Evolutionary conservation across 805 yeast genomes (phyloP).

Genomic region (Candida peoriensis): DNA sequence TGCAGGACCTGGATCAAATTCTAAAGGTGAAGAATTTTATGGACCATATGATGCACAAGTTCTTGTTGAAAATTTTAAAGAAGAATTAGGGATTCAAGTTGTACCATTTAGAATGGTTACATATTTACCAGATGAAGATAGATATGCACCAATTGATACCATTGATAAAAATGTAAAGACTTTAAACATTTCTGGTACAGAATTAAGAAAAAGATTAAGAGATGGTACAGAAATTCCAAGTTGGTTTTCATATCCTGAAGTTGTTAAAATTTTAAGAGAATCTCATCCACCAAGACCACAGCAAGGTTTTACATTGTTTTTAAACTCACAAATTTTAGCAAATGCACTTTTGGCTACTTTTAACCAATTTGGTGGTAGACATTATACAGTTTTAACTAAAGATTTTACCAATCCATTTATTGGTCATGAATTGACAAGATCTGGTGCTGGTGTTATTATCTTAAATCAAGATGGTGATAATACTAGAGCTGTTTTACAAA

Average conservation of each 20-base stretch:
- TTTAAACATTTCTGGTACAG: conserved; percentile 91
- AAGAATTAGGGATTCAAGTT: conserved; percentile 81
- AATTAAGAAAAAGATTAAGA: conserved; percentile 80
- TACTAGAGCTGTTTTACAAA: conserved; percentile 7
- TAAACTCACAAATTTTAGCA: conserved; percentile 61
- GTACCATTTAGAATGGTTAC: conserved; percentile 98
- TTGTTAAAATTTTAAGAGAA: conserved; percentile 84
- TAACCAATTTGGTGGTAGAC: conserved; percentile 81
- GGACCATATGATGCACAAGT: conserved; percentile 98
- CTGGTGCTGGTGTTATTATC: conserved; percentile 90
- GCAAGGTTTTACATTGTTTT: conserved; percentile 82
- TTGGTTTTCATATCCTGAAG: conserved; percentile 98
- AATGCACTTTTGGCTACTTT: conserved; percentile 85
- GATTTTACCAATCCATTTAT: conserved; percentile 53
- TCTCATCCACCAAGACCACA: conserved; percentile 86
- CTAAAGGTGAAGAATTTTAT: conserved; percentile 88
- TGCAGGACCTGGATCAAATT: conserved; percentile 91
- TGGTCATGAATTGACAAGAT: conserved; percentile 69
- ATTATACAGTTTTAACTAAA: conserved; percentile 46
- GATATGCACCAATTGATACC: conserved; percentile 92
- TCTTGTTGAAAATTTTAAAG: conserved; percentile 67
- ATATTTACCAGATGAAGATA: conserved; percentile 89
- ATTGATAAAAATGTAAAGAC: conserved; percentile 77
- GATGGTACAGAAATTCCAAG: conserved; percentile 87
- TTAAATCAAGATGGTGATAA: conserved; percentile 27